Base-by-base conservation (phyloP, 2,329 filamentous ascomycete species). In the Fusarium scirpi region DNA sequence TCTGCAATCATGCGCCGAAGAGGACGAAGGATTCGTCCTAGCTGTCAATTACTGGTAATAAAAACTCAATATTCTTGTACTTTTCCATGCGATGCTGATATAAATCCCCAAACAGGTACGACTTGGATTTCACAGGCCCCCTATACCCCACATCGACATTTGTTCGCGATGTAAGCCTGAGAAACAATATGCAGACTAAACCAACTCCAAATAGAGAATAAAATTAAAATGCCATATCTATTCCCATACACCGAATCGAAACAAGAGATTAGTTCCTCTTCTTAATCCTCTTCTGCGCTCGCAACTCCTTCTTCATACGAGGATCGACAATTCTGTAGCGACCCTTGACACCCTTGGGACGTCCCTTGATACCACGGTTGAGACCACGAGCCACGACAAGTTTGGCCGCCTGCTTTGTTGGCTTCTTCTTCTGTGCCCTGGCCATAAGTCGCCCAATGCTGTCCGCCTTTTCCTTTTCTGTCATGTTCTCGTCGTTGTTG, bases 321-420 rank as follows among this genome's bases (percentile, higher is more conserved):
- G 93, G 85, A 82, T 98, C 95, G 58, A 99, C 95, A 86, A 99
- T 97, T 86, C 97, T 97, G 81, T 99, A 99, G 73, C 93, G 91
- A 40, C 95, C 95, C 88, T 97, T 98, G 25, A 97, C 94, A 64
- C 95, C 96, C 80, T 90, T 92, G 5, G 96, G 96, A 74, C 95
- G 86, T 22, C 94, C 95, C 78, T 92, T 89, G 77, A 97, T 90
- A 76, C 94, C 95, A 73, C 90, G 91, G 81, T 98, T 98, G 53
- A 88, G 82, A 65, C 95, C 95, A 66, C 87, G 89, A 18, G 96
- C 96, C 67, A 98, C 94, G 34, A 99, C 94, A 46, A 99, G 87
- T 81, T 92, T 96, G 68, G 97, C 90, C 65, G 92, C 88, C 72
- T 91, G 87, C 82, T 91, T 92, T 25, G 91, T 92, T 27, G 92